A percentile compares a stretch with the other conserved stretches of the same genome.
These are phyloP conservation scores for Cryptosporidium felis DNA, from an alignment of 169 alveolate genomes.

Conservation along the genomic window DNA sequence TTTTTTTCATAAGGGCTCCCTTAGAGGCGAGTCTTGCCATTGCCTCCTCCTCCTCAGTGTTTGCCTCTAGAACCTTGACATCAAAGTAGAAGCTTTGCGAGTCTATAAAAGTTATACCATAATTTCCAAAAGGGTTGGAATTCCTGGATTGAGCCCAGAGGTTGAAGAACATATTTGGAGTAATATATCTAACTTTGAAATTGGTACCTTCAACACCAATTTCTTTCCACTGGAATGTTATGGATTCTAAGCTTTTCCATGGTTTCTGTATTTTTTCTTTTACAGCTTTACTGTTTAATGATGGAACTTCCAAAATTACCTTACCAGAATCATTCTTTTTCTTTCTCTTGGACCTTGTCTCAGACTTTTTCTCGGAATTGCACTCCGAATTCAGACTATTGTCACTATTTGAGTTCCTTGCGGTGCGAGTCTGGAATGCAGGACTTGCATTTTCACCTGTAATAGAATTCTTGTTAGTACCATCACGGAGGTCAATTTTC, in stretches of 20 bases:
- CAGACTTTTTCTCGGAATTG: neutral
- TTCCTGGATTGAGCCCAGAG: conserved; percentile 63
- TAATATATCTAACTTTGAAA: conserved; percentile 49
- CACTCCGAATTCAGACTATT: neutral
- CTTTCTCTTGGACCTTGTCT: neutral
- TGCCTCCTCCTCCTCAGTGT: conserved; percentile 41
- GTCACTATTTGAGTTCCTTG: neutral
- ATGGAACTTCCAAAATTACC: neutral
- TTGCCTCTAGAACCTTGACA: conserved; percentile 57
- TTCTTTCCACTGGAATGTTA: conserved; percentile 48
- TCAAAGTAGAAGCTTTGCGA: conserved; percentile 61
- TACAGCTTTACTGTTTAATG: neutral
- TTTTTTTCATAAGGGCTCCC: conserved; percentile 66
- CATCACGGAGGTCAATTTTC: too few species aligned
- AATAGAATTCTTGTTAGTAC: too few species aligned
- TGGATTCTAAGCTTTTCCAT: conserved; percentile 27
- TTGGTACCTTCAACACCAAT: conserved; percentile 2
- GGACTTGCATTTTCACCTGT: neutral
- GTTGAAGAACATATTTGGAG: conserved; percentile 54
- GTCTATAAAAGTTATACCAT: conserved; percentile 61
- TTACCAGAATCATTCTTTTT: neutral
- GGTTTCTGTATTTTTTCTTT: conserved; percentile 54
- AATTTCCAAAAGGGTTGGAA: conserved; percentile 58
- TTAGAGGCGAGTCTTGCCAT: conserved; percentile 63
- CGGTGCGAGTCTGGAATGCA: neutral